phyloP scores from a whole-genome alignment of 73 alveolate genomes.

The Stentor roeselii region DNA sequence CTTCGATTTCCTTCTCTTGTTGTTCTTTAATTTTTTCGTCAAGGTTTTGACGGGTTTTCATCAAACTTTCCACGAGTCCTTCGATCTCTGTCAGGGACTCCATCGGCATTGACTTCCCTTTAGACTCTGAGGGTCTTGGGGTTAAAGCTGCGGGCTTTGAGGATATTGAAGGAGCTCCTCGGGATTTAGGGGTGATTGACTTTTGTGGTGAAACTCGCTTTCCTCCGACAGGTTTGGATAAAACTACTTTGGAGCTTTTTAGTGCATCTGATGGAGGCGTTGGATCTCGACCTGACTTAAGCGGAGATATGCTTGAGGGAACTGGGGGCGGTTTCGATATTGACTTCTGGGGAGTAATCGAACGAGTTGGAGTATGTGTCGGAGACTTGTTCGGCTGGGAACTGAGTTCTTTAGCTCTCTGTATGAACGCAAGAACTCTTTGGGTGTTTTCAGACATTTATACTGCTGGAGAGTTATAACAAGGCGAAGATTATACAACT shows the following conservation, averaged over 20 bases:
- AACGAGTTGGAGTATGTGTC: slow-evolving; percentile 2
- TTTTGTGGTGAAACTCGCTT: neutral
- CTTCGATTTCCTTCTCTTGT: slow-evolving; percentile 20
- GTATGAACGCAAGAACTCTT: slow-evolving; percentile 20
- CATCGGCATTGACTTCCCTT: neutral
- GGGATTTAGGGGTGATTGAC: neutral
- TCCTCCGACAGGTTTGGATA: neutral
- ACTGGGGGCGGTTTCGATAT: neutral
- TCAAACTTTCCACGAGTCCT: neutral
- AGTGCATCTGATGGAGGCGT: neutral
- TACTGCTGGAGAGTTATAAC: too few relatives aligned
- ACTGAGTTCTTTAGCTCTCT: slow-evolving; percentile 22
- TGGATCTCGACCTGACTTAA: neutral
- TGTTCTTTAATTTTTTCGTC: slow-evolving; percentile 3
- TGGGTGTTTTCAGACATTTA: too few relatives aligned
- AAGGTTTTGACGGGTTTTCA: neutral
- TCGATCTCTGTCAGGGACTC: slow-evolving; percentile 15
- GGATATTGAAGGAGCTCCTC: neutral
- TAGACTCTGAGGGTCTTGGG: neutral
- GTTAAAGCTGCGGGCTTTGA: neutral
- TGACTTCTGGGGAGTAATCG: neutral
- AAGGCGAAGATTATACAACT: too few relatives aligned
- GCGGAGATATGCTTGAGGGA: neutral
- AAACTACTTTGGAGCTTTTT: neutral
- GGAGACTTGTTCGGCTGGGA: neutral